Percentiles rank a stretch among this genome's conserved stretches.
Conservation (phyloP, 2,329 filamentous ascomycete species). For the Ophiostoma perfectum region DNA sequence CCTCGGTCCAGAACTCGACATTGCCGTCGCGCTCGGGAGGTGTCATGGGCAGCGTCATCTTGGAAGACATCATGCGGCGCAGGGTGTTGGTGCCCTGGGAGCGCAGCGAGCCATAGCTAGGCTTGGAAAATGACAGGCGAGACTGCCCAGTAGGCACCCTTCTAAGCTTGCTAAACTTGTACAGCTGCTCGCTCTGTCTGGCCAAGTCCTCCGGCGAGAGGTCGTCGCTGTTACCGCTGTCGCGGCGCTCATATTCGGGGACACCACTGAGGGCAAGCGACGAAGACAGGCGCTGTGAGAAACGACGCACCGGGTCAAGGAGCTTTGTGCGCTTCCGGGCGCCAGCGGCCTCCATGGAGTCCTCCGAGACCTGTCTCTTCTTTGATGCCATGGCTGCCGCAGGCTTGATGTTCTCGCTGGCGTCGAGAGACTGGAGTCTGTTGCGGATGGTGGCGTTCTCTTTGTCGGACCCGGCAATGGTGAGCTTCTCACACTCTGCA, state of each 20-base stretch:
- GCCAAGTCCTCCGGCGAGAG: constrained; percentile 22
- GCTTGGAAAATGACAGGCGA: constrained; percentile 20
- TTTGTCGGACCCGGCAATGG: constrained; percentile 18
- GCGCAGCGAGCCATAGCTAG: constrained; percentile 15
- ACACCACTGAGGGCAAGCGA: constrained; percentile 19
- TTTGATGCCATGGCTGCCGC: constrained; percentile 7
- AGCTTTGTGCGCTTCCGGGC: constrained; percentile 23
- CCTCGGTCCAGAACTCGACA: constrained; percentile 20
- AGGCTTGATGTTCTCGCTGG: not conserved
- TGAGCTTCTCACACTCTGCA: constrained; percentile 17
- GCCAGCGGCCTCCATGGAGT: not conserved
- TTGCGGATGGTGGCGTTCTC: constrained; percentile 16
- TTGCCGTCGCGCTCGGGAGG: constrained; percentile 7
- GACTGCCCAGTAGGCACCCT: constrained; percentile 12
- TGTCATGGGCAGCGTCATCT: not conserved
- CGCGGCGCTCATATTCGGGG: constrained; percentile 7
- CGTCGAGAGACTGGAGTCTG: not conserved
- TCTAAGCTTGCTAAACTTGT: constrained; percentile 16
- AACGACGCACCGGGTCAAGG: constrained; percentile 24
- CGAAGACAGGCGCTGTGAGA: constrained; percentile 25
- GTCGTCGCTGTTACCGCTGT: constrained; percentile 6
- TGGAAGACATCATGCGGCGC: constrained; percentile 23
- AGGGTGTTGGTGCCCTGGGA: constrained; percentile 15
- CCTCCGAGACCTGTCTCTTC: constrained; percentile 23
- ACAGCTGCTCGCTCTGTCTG: constrained; percentile 22